Evolutionary conservation across 495 filamentous ascomycete species (phyloP).

Genomic region (Parathielavia hyrcaniae): DNA sequence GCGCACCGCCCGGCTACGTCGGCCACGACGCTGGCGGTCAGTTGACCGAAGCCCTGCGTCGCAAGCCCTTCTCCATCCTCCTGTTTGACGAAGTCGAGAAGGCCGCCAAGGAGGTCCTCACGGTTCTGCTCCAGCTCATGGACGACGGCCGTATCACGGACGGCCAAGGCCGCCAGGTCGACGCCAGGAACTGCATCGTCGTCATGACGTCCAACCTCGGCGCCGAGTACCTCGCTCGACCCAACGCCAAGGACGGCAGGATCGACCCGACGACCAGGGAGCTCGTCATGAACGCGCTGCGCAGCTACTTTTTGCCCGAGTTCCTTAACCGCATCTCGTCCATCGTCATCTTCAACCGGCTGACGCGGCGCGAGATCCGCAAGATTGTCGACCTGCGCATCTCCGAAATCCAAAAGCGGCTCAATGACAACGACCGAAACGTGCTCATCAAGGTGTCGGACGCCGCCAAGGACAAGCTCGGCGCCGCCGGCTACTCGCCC

Average conservation of each 20-base stretch:
- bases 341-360: constrained; percentile 96
- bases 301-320: constrained; percentile 94
- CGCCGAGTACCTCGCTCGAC: constrained; percentile 83
- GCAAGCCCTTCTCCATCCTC: constrained; percentile 93
- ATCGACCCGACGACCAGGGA: constrained; percentile 85
- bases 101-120: constrained; percentile 94
- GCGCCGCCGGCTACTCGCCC: constrained; percentile 81
- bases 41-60: constrained; percentile 86
- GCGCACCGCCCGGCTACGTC: constrained; percentile 93
- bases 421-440: constrained; percentile 71
- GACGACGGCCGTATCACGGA: constrained; percentile 98
- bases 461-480: constrained; percentile 85
- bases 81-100: constrained; percentile 98
- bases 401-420: constrained; percentile 80
- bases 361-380: constrained; percentile 80
- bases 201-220: constrained; percentile 98
- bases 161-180: constrained; percentile 88
- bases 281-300: constrained; percentile 79
- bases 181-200: constrained; percentile 95
- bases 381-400: constrained; percentile 92
- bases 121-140: constrained; percentile 95
- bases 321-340: constrained; percentile 96
- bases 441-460: constrained; percentile 69
- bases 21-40: constrained; percentile 95
- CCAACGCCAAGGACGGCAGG: constrained; percentile 65